Conservation (phyloP, 805 yeast species). For the Wickerhamomyces ciferrii region DNA sequence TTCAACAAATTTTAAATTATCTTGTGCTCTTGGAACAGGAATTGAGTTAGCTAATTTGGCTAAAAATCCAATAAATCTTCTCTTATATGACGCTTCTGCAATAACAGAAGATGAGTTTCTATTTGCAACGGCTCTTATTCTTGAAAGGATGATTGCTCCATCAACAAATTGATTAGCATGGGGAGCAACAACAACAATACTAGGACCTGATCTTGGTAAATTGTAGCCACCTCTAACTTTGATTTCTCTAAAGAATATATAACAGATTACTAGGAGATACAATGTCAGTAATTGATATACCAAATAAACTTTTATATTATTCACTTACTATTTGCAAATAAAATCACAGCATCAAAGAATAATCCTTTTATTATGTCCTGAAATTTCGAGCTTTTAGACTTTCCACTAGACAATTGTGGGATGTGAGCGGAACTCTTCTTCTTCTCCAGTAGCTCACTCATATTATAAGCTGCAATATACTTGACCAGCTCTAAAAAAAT, state of each 20-base stretch:
- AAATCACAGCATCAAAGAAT: constrained; percentile 14
- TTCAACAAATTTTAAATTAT: constrained; percentile 60
- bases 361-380: constrained; percentile 5
- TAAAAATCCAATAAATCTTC: constrained; percentile 65
- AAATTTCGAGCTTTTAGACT: neutral
- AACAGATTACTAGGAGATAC: constrained; percentile 15
- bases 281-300: too few relatives aligned
- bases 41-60: constrained; percentile 72
- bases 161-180: constrained; percentile 87
- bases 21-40: constrained; percentile 91
- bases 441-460: neutral
- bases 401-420: constrained; percentile 2
- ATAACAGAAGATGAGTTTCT: constrained; percentile 74
- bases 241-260: constrained; percentile 65
- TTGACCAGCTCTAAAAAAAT: too few relatives aligned
- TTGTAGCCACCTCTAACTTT: constrained; percentile 67
- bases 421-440: constrained; percentile 8
- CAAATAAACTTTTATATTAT: too few relatives aligned
- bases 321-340: constrained; percentile 13
- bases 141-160: constrained; percentile 73
- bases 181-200: constrained; percentile 78
- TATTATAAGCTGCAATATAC: too few relatives aligned
- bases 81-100: constrained; percentile 70
- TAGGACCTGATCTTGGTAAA: constrained; percentile 55
- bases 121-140: constrained; percentile 55